phyloP scores from a whole-genome alignment of 768 basidiomycete species.

The Lactarius sanguifluus region DNA sequence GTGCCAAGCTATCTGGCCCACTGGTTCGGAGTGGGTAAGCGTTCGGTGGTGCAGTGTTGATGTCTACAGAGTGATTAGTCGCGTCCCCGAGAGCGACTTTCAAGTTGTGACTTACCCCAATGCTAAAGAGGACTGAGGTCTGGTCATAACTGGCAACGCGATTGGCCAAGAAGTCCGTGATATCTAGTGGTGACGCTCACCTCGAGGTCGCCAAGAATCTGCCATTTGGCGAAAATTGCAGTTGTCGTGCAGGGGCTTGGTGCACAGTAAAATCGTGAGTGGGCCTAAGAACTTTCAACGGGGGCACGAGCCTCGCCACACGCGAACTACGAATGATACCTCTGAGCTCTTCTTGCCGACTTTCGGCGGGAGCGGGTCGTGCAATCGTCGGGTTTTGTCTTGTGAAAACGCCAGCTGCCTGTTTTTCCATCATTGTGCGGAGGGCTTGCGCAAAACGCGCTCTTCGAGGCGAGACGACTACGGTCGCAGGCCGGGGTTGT shows the following conservation, averaged over 20 bases:
- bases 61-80: conserved; percentile 23
- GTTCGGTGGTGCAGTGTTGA: conserved; percentile 47
- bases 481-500: not conserved
- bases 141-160: conserved; percentile 55
- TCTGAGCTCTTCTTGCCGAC: not conserved
- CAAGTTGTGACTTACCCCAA: conserved; percentile 36
- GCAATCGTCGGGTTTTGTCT: not conserved
- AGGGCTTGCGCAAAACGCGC: conserved; percentile 44
- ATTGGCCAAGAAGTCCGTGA: conserved; percentile 8
- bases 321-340: conserved; percentile 48
- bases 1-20: conserved; percentile 74
- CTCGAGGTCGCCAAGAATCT: conserved; percentile 72
- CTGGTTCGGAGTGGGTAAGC: conserved; percentile 67
- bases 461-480: conserved; percentile 31
- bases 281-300: conserved; percentile 50
- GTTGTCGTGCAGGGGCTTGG: conserved; percentile 62
- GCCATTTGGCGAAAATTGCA: conserved; percentile 80
- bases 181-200: conserved; percentile 34
- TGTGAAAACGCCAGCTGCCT: conserved; percentile 14
- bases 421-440: conserved; percentile 46
- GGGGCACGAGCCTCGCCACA: conserved; percentile 52
- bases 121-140: conserved; percentile 66
- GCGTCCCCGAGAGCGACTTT: conserved; percentile 38
- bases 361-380: not conserved
- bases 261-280: conserved; percentile 66